These are phyloP conservation scores for Fusarium hostae DNA, from an alignment of 2,329 filamentous ascomycete genomes.

Conservation along the genomic window DNA sequence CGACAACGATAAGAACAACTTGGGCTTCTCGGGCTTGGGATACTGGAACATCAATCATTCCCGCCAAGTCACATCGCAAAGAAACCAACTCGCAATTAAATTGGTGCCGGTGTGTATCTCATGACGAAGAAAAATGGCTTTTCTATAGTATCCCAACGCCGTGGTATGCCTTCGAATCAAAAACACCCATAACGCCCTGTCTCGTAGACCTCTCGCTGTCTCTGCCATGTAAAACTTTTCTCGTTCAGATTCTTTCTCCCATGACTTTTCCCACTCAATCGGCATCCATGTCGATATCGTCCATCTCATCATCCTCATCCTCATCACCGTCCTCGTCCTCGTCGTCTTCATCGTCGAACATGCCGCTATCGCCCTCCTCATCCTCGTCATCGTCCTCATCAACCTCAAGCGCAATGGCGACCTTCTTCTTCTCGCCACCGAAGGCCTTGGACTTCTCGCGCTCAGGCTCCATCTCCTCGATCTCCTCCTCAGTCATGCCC, in stretches of 20 bases:
- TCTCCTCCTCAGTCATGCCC: conserved; percentile 60
- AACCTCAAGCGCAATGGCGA: conserved; percentile 49
- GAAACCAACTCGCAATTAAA: conserved; percentile 6
- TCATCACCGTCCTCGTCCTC: conserved; percentile 50
- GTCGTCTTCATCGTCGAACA: conserved; percentile 50
- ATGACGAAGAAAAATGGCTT: conserved; percentile 35
- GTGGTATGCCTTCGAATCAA: conserved; percentile 42
- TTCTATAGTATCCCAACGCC: conserved; percentile 40
- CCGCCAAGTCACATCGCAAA: conserved; percentile 25
- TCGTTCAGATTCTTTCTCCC: neutral
- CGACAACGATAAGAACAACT: neutral
- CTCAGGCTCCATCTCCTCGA: conserved; percentile 57
- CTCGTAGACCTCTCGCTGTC: conserved; percentile 27
- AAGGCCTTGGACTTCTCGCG: conserved; percentile 54
- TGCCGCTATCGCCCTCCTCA: conserved; percentile 45
- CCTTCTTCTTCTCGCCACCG: conserved; percentile 55
- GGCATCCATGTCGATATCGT: conserved; percentile 50
- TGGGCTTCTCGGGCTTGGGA: conserved; percentile 8
- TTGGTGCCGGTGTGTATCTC: conserved; percentile 24
- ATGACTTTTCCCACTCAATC: conserved; percentile 14
- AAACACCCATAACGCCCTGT: conserved; percentile 41
- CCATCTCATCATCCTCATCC: conserved; percentile 48
- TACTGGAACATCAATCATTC: conserved; percentile 19
- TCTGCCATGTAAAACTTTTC: conserved; percentile 24
- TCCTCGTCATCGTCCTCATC: conserved; percentile 52